Conservation (phyloP, 2,329 filamentous ascomycete species). For the Microascus cirrosus region DNA sequence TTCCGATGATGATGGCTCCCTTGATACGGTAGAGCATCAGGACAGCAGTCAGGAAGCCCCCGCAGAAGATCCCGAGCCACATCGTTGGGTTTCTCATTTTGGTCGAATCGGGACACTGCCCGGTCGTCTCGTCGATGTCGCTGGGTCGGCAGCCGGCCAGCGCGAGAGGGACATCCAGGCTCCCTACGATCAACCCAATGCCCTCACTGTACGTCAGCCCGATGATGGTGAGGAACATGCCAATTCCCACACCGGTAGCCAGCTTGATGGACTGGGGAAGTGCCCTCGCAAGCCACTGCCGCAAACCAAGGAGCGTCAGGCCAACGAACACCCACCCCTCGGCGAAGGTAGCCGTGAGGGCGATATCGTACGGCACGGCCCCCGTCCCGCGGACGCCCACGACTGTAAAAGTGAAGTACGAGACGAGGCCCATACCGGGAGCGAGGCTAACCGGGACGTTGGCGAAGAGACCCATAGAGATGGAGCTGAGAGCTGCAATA, state of each 20-base stretch:
- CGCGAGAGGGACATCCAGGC: slow-evolving; percentile 54
- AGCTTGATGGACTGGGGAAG: slow-evolving; percentile 80
- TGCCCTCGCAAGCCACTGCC: slow-evolving; percentile 78
- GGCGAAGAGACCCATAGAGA: slow-evolving; percentile 72
- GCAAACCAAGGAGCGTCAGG: slow-evolving; percentile 67
- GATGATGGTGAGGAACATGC: slow-evolving; percentile 68
- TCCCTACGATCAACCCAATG: slow-evolving; percentile 67
- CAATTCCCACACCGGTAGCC: slow-evolving; percentile 76
- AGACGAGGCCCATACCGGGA: slow-evolving; percentile 55
- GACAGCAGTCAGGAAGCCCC: slow-evolving; percentile 67
- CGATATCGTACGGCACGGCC: slow-evolving; percentile 61
- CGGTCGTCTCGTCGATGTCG: slow-evolving; percentile 23
- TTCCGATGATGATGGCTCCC: slow-evolving; percentile 75
- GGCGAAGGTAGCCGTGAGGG: slow-evolving; percentile 77
- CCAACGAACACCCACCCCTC: slow-evolving; percentile 79
- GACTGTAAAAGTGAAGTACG: slow-evolving; percentile 68
- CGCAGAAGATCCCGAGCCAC: slow-evolving; percentile 85
- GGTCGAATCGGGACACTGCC: slow-evolving; percentile 42
- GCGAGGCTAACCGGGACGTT: slow-evolving; percentile 45
- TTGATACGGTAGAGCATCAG: slow-evolving; percentile 81
- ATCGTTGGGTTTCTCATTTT: slow-evolving; percentile 78
- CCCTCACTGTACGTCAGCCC: slow-evolving; percentile 71
- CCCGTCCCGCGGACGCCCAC: slow-evolving; percentile 69
- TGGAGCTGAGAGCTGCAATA: slow-evolving; percentile 65
- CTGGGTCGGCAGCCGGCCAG: slow-evolving; percentile 58